Evolutionary conservation across 1,284 basidiomycete species (phyloP).

Genomic region (Malassezia japonica): DNA sequence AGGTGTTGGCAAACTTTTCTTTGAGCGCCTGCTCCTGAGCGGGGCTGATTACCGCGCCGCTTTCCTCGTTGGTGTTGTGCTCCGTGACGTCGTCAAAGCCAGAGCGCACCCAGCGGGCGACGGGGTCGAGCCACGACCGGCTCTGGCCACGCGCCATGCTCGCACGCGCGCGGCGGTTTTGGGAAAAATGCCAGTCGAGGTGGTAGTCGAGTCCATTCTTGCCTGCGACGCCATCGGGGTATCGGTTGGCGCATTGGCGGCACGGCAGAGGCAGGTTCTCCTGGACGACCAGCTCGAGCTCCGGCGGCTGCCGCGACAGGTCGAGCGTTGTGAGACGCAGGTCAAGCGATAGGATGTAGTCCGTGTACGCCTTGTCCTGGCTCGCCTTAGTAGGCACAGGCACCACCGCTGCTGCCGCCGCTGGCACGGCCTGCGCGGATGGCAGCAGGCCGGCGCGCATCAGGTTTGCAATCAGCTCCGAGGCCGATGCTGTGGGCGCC

Average conservation of each 20-base stretch:
- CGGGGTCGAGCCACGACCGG: slow-evolving; percentile 76
- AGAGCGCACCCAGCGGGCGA: slow-evolving; percentile 57
- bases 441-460: slow-evolving; percentile 41
- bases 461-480: slow-evolving; percentile 33
- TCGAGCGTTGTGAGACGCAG: slow-evolving; percentile 64
- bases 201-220: slow-evolving; percentile 76
- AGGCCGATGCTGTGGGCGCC: slow-evolving; percentile 12
- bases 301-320: slow-evolving; percentile 61
- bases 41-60: slow-evolving; percentile 55
- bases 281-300: slow-evolving; percentile 32
- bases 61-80: slow-evolving; percentile 8
- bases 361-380: slow-evolving; percentile 57
- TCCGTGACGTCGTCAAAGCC: slow-evolving; percentile 24
- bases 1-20: slow-evolving; percentile 52
- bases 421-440: slow-evolving; percentile 13
- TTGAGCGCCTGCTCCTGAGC: slow-evolving; percentile 59
- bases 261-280: slow-evolving; percentile 67
- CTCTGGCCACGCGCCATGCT: slow-evolving; percentile 75
- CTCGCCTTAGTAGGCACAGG: slow-evolving; percentile 41
- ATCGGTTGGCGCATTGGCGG: slow-evolving; percentile 86
- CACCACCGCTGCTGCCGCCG: slow-evolving; percentile 25
- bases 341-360: slow-evolving; percentile 60
- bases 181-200: slow-evolving; percentile 91
- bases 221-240: slow-evolving; percentile 62
- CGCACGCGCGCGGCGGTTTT: slow-evolving; percentile 80